These are phyloP conservation scores for Arthrinium puccinioides DNA, from an alignment of 2,329 filamentous ascomycete species.

Conservation along the genomic window DNA sequence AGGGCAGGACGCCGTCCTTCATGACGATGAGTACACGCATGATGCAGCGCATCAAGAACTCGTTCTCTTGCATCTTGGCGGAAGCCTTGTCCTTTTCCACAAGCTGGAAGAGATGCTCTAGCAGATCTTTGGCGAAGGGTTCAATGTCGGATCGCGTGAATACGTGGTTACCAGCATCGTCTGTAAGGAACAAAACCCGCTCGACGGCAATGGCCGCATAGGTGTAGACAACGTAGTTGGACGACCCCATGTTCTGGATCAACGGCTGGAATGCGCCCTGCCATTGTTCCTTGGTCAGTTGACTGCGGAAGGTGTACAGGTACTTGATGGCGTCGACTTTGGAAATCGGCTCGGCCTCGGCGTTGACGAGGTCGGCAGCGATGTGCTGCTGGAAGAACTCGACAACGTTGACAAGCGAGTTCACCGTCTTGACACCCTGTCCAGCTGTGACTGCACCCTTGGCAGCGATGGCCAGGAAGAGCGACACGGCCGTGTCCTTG, in stretches of 20 bases:
- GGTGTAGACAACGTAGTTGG: conserved; percentile 94
- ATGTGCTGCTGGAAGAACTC: conserved; percentile 94
- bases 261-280: conserved; percentile 80
- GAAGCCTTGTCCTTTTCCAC: conserved; percentile 80
- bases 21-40: conserved; percentile 97
- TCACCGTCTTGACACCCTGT: conserved; percentile 86
- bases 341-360: conserved; percentile 70
- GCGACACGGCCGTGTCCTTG: conserved; percentile 96
- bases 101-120: conserved; percentile 84
- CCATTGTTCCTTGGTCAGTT: conserved; percentile 89
- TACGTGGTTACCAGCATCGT: conserved; percentile 67
- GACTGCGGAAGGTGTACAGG: conserved; percentile 92
- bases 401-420: conserved; percentile 79
- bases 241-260: conserved; percentile 82
- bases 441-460: conserved; percentile 82
- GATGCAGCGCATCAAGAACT: conserved; percentile 96
- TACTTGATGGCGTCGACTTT: conserved; percentile 99
- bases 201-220: conserved; percentile 98
- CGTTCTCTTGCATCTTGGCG: conserved; percentile 95
- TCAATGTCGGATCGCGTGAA: conserved; percentile 75
- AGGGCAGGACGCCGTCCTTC: conserved; percentile 68
- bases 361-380: conserved; percentile 75
- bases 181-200: conserved; percentile 76
- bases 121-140: conserved; percentile 74
- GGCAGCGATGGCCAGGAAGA: conserved; percentile 89